Evolutionary conservation across 805 yeast species (phyloP).

Genomic region (Wickerhamomyces canadensis): DNA sequence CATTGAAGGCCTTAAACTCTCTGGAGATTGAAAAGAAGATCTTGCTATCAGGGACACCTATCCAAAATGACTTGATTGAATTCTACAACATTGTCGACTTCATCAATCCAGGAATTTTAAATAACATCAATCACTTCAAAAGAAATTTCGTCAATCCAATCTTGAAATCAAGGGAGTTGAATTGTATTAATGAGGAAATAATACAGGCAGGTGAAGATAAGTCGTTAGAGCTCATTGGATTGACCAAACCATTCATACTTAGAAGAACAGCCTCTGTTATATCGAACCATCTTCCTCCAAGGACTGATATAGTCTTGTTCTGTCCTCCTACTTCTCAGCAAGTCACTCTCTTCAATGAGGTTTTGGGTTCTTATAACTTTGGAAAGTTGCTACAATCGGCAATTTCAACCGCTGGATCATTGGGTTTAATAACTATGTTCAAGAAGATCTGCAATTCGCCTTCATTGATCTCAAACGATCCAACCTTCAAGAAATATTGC

Average conservation of each 20-base stretch:
- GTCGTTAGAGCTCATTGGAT: constrained; percentile 55
- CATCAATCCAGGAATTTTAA: constrained; percentile 78
- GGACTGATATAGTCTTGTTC: constrained; percentile 71
- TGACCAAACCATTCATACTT: constrained; percentile 63
- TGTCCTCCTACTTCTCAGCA: constrained; percentile 72
- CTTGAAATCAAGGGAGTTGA: constrained; percentile 57
- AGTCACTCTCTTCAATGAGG: constrained; percentile 44
- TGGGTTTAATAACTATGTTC: constrained; percentile 66
- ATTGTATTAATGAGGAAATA: constrained; percentile 44
- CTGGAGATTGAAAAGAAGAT: constrained; percentile 40
- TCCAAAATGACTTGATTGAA: constrained; percentile 86
- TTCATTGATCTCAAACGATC: constrained; percentile 47
- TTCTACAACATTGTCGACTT: constrained; percentile 78
- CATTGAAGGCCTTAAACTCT: constrained; percentile 52
- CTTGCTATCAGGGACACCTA: constrained; percentile 83
- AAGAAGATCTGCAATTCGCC: constrained; percentile 86
- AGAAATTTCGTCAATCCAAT: constrained; percentile 67
- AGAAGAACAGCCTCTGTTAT: constrained; percentile 64
- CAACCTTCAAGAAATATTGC: constrained; percentile 27
- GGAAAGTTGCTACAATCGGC: constrained; percentile 14
- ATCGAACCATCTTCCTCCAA: constrained; percentile 58
- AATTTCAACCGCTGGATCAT: constrained; percentile 34
- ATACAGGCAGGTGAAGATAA: constrained; percentile 53
- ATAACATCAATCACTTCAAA: constrained; percentile 53
- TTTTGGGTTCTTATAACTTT: constrained; percentile 31